Evolutionary conservation across 345 rosid species (phyloP).

Genomic region (Acer campestre): DNA sequence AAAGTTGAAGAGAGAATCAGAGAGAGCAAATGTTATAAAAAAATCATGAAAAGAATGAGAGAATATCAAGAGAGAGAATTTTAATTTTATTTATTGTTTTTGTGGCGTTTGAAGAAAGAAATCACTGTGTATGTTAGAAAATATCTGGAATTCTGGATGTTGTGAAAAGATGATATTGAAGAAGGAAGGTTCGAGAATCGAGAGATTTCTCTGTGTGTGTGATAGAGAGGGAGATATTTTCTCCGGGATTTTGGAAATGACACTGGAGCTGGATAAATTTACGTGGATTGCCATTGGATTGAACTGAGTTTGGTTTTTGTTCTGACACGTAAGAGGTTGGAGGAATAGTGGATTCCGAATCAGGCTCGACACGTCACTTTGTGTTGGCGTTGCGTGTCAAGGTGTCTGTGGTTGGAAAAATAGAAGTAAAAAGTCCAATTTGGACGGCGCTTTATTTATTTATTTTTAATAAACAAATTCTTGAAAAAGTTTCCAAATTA

Average conservation of each 20-base stretch:
- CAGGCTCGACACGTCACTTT: not conserved
- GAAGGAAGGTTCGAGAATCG: conserved; percentile 61
- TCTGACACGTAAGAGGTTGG: too few species aligned
- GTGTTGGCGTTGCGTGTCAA: too few species aligned
- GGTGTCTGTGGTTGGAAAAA: too few species aligned
- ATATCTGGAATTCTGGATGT: conserved; percentile 49
- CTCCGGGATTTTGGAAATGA: not conserved
- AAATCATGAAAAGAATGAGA: too few species aligned
- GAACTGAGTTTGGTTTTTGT: too few species aligned
- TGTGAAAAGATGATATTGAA: not conserved
- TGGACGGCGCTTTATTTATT: not conserved
- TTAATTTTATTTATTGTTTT: too few species aligned
- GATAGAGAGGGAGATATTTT: conserved; percentile 45
- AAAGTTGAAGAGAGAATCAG: too few species aligned
- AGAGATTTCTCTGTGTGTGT: conserved; percentile 37
- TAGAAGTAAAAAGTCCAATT: not conserved
- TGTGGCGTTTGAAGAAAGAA: not conserved
- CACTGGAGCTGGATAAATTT: conserved; percentile 19
- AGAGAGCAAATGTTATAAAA: not conserved
- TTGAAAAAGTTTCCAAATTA: too few species aligned
- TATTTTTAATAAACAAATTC: too few species aligned
- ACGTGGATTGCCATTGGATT: conserved; percentile 36
- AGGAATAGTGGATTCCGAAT: not conserved
- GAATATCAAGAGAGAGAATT: too few species aligned
- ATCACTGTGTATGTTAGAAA: conserved; percentile 14